Base-by-base conservation (phyloP, 306 rosid species). In the Ormosia semicastrata region DNA sequence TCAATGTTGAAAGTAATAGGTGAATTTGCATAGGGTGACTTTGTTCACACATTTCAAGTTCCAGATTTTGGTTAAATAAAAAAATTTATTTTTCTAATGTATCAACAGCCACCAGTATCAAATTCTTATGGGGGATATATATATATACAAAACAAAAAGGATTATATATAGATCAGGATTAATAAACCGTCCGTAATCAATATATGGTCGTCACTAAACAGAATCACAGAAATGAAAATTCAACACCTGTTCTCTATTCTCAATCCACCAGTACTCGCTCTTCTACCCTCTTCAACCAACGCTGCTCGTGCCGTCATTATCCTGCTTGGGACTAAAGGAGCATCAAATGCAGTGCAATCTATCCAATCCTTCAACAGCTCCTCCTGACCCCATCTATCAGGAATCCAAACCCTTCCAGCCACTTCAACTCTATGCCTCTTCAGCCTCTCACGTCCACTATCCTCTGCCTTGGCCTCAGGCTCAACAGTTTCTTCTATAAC, bases 341-440 rank as follows among this genome's bases (percentile, higher is more conserved):
- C 91, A 73, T 95, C 98, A 77, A 95, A 95, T 6, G 82, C 88
- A 9, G 92, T 43, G 43, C 97, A 89, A 79, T 95, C 99, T 5
- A 87, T 86, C 99, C 97, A 95, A 75, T 93, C 96, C 85, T 92
- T 89, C 81, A 95, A 80, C 1, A 91, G 78, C 57, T 93, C 94
- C 76, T 95, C 99, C 72, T 95, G 98, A 1, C 99, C 99, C 99
- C 99, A 95, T 14, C 76, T 87, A 1, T 95, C 99, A 33, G 99
- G 99, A 73, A 95, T 88, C 97, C 99, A 92, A 3, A 93, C 92
- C 33, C 86, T 84, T 5, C 97, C 98, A 2, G 89, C 92, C 73
- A 93, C 84, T 85, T 93, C 98, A 57, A 83, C 58, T 59, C 94
- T 82, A 30, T 90, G 94, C 83, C 86, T 85, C 89, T 89, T 91